A percentile compares a stretch with the other conserved stretches of the same genome.
Conservation (phyloP, 148 eudicot genomes). For the Cornus suecica region DNA sequence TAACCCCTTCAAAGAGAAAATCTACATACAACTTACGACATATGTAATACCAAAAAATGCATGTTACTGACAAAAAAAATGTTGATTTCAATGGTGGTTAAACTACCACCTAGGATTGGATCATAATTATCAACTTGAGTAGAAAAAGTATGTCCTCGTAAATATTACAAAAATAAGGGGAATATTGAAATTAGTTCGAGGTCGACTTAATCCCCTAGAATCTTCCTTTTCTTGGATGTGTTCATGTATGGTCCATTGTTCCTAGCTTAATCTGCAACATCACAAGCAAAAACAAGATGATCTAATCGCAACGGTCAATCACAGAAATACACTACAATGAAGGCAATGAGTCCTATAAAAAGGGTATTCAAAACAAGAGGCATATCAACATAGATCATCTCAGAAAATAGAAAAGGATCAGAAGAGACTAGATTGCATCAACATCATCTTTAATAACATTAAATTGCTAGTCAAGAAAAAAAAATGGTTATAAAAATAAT, state of each 20-base stretch:
- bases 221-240: constrained; percentile 66
- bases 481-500: no score
- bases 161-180: neutral
- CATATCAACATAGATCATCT: neutral
- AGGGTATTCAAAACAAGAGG: neutral
- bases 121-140: no score
- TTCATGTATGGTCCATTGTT: constrained; percentile 89
- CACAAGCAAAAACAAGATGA: neutral
- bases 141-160: neutral
- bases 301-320: no score
- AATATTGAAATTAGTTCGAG: neutral
- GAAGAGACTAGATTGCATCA: neutral
- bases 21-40: no score
- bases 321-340: neutral
- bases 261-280: constrained; percentile 76
- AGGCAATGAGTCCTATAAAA: neutral
- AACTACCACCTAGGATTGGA: no score
- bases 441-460: neutral
- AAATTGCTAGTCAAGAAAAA: neutral
- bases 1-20: no score
- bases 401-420: neutral
- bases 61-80: no score
- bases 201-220: constrained; percentile 57
- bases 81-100: no score
- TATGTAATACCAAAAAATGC: no score